phyloP scores from a whole-genome alignment of 495 filamentous ascomycete species.

The Penicillium coffeae region DNA sequence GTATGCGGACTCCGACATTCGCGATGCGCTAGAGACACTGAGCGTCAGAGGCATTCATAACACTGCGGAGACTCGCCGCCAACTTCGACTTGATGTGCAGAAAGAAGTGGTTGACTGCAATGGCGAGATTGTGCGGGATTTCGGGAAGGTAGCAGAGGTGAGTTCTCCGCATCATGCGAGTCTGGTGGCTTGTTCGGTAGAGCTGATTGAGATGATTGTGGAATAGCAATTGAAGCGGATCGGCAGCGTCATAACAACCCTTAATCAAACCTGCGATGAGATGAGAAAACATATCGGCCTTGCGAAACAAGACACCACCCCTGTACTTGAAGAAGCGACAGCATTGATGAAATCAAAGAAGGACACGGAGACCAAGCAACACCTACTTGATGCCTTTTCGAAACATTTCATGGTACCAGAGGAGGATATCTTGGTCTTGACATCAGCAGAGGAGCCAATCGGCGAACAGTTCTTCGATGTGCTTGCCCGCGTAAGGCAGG shows the following conservation, averaged over 20 bases:
- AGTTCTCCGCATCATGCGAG: constrained; percentile 12
- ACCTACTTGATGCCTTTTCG: constrained; percentile 76
- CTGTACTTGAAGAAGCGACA: constrained; percentile 75
- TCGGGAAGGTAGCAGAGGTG: constrained; percentile 88
- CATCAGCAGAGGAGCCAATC: constrained; percentile 71
- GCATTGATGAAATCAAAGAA: constrained; percentile 69
- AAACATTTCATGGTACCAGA: constrained; percentile 81
- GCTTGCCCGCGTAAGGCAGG: constrained; percentile 77
- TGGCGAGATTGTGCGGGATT: constrained; percentile 85
- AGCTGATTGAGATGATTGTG: too few species aligned
- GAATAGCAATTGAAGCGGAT: constrained; percentile 83
- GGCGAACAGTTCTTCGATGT: constrained; percentile 81
- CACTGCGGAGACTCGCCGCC: constrained; percentile 72
- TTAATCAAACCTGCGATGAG: constrained; percentile 78
- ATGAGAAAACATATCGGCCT: constrained; percentile 73
- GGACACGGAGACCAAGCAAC: constrained; percentile 81
- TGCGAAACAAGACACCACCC: constrained; percentile 69
- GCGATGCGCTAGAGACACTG: constrained; percentile 74
- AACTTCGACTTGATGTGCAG: constrained; percentile 79
- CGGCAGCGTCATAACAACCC: constrained; percentile 67
- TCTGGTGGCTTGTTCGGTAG: too few species aligned
- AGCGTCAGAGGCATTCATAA: constrained; percentile 71
- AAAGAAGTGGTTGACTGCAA: constrained; percentile 93
- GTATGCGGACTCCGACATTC: constrained; percentile 88
- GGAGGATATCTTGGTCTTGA: constrained; percentile 68